Base-by-base conservation (phyloP, 2,329 filamentous ascomycete species). In the Exophiala oligosperma region DNA sequence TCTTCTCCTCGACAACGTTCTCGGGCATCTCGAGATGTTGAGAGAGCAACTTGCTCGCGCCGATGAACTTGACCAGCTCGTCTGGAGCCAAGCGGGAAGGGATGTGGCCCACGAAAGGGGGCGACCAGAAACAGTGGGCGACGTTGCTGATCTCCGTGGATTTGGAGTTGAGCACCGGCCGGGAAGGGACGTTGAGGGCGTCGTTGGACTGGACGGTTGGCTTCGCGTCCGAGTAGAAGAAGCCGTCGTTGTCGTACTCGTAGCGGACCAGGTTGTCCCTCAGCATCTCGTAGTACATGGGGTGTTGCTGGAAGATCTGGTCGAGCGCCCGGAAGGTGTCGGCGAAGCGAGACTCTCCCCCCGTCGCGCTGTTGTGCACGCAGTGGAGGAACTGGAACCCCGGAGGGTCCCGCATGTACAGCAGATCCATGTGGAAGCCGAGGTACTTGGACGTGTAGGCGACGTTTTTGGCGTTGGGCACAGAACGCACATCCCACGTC, bases 361-460 rank as follows among this genome's bases (percentile, higher is more conserved):
- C 93, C 0, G 81, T 76, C 65, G 86, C 88, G 1, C 86, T 88
- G 68, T 95, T 96, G 62, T 89, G 83, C 43, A 97, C 80, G 69
- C 92, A 97, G 75, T 97, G 94, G 3, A 97, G 84, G 24, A 97
- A 78, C 73, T 99, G 93, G 52, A 94, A 84, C 32, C 87, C 85
- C 0, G 93, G 93, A 2, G 90, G 86, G 51, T 90, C 84, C 12
- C 82, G 77, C 74, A 94, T 88, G 75, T 97, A 97, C 55, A 97
- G 81, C 41, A 97, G 81, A 71, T 97, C 94, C 84, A 96, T 94
- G 76, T 99, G 94, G 49, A 97, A 86, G 14, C 90, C 90, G 1
- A 97, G 84, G 68, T 87, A 87, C 49, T 87, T 82, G 68, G 83
- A 87, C 1, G 93, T 97, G 75, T 97, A 92, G 8, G 94, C 93